A percentile compares a stretch with the other conserved stretches of the same genome.
phyloP scores from a whole-genome alignment of 2,329 filamentous ascomycete genomes.

The Cladorrhinum sp. region DNA sequence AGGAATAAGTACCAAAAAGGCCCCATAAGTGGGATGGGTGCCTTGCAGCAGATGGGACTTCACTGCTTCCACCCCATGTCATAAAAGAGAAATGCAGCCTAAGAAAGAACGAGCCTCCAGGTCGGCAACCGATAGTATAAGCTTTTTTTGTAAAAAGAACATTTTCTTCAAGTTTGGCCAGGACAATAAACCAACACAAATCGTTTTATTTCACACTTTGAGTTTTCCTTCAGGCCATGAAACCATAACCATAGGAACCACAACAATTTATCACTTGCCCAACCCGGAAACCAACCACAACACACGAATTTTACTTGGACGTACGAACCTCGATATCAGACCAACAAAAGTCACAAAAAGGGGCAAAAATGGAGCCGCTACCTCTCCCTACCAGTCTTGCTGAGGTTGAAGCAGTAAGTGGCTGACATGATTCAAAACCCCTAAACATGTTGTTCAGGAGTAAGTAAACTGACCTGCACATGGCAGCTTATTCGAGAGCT shows the following conservation, averaged over 20 bases:
- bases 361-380: slow-evolving; percentile 28
- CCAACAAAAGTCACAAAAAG: slow-evolving; percentile 1
- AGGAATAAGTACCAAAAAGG: not conserved
- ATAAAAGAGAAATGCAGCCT: not conserved
- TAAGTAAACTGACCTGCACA: not conserved
- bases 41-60: not conserved
- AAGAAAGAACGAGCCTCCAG: not conserved
- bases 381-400: slow-evolving; percentile 34
- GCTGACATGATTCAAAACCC: not conserved
- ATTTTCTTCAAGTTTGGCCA: not conserved
- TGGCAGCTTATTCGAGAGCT: slow-evolving; percentile 48
- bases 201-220: not conserved
- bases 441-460: not conserved
- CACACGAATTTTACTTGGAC: not conserved
- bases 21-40: not conserved
- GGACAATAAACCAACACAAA: not conserved
- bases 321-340: not conserved
- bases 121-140: not conserved
- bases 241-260: not conserved
- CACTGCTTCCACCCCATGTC: not conserved
- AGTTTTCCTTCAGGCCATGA: not conserved
- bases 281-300: not conserved
- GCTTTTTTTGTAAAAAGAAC: not conserved
- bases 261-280: not conserved
- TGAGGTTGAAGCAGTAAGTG: slow-evolving; percentile 36